Percentiles rank a stretch among this genome's conserved stretches.
These are phyloP conservation scores for Agrocybe praecox DNA, from an alignment of 768 basidiomycete genomes.

Conservation along the genomic window DNA sequence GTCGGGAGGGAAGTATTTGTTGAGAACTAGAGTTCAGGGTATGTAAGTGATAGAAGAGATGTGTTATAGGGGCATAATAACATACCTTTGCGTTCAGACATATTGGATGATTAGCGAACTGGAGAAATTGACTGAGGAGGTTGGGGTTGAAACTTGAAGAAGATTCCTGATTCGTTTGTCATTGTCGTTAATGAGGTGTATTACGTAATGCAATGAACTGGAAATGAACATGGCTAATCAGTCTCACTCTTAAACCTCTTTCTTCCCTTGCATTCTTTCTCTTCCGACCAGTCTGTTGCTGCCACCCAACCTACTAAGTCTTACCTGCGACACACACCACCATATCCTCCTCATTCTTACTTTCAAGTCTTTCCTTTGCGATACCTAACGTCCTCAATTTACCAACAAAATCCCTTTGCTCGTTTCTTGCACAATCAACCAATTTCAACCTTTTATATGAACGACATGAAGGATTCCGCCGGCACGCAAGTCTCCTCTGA, in stretches of 20 bases:
- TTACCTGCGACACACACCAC: constrained; percentile 13
- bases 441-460: not conserved
- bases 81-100: constrained; percentile 86
- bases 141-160: constrained; percentile 7
- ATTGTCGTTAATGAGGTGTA: constrained; percentile 6
- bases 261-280: constrained; percentile 1
- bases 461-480: not conserved
- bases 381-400: not conserved
- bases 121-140: not conserved
- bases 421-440: not conserved
- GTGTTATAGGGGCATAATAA: not conserved
- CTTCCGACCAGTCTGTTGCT: not conserved
- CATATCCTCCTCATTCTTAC: constrained; percentile 1
- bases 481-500: not conserved
- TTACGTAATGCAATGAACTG: constrained; percentile 22
- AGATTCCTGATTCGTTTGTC: constrained; percentile 15
- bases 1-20: constrained; percentile 97
- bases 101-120: constrained; percentile 33
- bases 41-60: not conserved
- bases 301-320: constrained; percentile 3
- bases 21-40: constrained; percentile 60
- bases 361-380: not conserved
- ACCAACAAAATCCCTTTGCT: not conserved
- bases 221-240: constrained; percentile 16
- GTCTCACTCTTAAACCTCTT: constrained; percentile 16